These are phyloP conservation scores for Rhamnella rubrinervis DNA, from an alignment of 331 rosid genomes.

Conservation along the genomic window DNA sequence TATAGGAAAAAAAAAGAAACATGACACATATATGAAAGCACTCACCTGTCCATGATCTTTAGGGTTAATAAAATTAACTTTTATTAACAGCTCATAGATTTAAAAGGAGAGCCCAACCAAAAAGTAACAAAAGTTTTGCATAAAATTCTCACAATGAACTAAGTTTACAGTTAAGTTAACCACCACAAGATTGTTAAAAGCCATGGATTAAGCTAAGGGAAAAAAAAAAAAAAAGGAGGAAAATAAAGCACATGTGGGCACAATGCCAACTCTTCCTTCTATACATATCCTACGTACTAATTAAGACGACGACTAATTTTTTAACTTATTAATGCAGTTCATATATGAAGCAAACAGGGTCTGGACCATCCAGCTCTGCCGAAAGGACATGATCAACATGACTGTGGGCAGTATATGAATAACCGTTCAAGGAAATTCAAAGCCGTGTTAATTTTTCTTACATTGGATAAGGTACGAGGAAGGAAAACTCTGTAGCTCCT, in stretches of 20 bases:
- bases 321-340: background rate
- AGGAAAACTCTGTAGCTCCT: background rate
- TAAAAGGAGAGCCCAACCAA: background rate
- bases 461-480: conserved; percentile 14
- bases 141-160: background rate
- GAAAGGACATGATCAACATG: conserved; percentile 3
- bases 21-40: background rate
- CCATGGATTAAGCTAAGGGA: background rate
- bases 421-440: background rate
- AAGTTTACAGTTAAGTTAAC: background rate
- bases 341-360: background rate
- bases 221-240: background rate
- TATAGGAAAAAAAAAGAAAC: too few species aligned
- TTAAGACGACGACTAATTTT: background rate
- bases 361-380: conserved; percentile 3
- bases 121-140: background rate
- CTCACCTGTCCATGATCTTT: background rate
- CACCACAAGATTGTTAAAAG: background rate
- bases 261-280: background rate
- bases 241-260: conserved; percentile 10
- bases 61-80: background rate
- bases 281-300: too few species aligned
- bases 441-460: background rate
- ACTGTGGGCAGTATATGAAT: background rate
- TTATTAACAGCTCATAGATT: background rate